These are phyloP conservation scores for Cordyceps militaris DNA, from an alignment of 2,329 filamentous ascomycete genomes.

Conservation along the genomic window DNA sequence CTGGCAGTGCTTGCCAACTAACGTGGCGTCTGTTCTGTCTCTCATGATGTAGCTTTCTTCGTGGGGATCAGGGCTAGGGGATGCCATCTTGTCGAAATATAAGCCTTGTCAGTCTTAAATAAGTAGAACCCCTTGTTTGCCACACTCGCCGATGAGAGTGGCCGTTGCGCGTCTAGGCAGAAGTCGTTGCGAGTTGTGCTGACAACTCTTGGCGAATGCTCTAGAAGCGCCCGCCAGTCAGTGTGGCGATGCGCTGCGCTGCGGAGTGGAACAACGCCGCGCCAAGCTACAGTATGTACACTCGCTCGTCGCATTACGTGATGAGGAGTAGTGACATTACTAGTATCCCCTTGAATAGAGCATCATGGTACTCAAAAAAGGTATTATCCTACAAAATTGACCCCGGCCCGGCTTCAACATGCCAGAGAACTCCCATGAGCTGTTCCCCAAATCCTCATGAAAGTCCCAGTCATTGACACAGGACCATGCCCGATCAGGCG, in stretches of 20 bases:
- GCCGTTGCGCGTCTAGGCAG: constrained; percentile 6
- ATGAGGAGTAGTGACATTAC: background rate
- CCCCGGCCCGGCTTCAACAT: too few relatives aligned
- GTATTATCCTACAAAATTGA: too few relatives aligned
- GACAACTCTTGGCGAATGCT: constrained; percentile 11
- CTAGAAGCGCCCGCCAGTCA: constrained; percentile 11
- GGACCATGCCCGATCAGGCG: too few relatives aligned
- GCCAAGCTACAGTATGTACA: background rate
- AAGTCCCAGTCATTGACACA: too few relatives aligned
- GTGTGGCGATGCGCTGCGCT: constrained; percentile 6
- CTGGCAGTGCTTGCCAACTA: constrained; percentile 88
- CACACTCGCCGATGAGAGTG: background rate
- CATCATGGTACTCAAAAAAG: too few relatives aligned
- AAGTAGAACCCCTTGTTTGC: background rate
- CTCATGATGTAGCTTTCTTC: constrained; percentile 66
- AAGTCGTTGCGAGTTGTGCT: constrained; percentile 8
- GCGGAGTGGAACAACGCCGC: constrained; percentile 8
- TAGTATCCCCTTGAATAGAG: background rate
- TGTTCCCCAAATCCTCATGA: too few relatives aligned
- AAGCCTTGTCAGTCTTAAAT: background rate
- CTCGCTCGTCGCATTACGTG: background rate
- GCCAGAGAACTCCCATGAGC: too few relatives aligned
- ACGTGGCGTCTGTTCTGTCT: constrained; percentile 64
- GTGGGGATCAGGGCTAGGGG: constrained; percentile 33
- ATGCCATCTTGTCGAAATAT: constrained; percentile 40